A percentile compares a stretch with the other conserved stretches of the same genome.
These are phyloP conservation scores for Senecio squalidus DNA, from an alignment of 140 eudicot species.

Conservation along the genomic window DNA sequence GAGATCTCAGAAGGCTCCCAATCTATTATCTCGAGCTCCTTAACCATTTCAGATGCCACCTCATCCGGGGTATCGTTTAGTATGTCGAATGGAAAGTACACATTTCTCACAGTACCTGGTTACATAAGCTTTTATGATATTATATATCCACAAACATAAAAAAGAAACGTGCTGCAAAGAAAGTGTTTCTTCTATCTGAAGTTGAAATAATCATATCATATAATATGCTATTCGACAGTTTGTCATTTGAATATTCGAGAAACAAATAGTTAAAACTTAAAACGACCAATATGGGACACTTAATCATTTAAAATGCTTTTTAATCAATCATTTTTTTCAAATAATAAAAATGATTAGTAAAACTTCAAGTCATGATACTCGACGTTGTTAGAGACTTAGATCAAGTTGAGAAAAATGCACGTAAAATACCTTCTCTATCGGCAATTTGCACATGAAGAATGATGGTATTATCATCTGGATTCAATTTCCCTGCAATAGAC, in stretches of 20 bases:
- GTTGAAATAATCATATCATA: too few relatives aligned
- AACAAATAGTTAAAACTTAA: too few relatives aligned
- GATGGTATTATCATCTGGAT: conserved; percentile 69
- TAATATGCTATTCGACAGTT: too few relatives aligned
- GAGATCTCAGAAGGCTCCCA: conserved; percentile 75
- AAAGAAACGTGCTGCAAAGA: too few relatives aligned
- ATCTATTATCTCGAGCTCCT: conserved; percentile 69
- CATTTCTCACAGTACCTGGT: conserved; percentile 64
- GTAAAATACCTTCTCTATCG: conserved; percentile 48
- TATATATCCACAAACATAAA: too few relatives aligned
- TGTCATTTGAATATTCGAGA: too few relatives aligned
- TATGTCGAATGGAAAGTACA: conserved; percentile 67
- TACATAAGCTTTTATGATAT: too few relatives aligned
- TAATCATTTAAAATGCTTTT: too few relatives aligned
- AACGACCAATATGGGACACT: too few relatives aligned
- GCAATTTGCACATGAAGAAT: conserved; percentile 73
- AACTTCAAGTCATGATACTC: background rate
- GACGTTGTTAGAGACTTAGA: background rate
- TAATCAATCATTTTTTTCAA: too few relatives aligned
- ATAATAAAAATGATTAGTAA: too few relatives aligned
- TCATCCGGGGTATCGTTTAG: conserved; percentile 56
- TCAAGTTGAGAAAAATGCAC: background rate
- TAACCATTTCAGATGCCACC: conserved; percentile 85
- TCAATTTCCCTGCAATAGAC: conserved; percentile 81
- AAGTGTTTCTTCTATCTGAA: too few relatives aligned